phyloP scores from a whole-genome alignment of 2,329 filamentous ascomycete genomes.

The Cadophora sp. region DNA sequence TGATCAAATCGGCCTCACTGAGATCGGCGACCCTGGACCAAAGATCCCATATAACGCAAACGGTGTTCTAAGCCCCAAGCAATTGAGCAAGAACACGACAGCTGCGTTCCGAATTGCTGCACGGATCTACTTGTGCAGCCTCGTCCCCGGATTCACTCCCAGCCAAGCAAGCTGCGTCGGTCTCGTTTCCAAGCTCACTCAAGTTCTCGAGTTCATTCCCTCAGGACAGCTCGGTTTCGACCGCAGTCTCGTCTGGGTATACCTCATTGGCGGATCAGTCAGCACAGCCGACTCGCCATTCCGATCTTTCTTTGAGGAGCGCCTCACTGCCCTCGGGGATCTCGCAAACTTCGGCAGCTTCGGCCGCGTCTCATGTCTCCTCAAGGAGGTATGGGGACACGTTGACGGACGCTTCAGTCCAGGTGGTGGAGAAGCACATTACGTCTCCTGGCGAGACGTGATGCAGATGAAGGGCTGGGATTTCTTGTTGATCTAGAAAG shows the following conservation, averaged over 20 bases:
- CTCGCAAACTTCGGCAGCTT: conserved; percentile 83
- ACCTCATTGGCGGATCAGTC: conserved; percentile 84
- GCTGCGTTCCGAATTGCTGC: conserved; percentile 90
- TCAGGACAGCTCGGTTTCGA: conserved; percentile 84
- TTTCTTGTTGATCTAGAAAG: conserved; percentile 79
- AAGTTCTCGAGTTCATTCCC: conserved; percentile 82
- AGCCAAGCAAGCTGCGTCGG: conserved; percentile 75
- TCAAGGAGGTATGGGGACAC: conserved; percentile 81
- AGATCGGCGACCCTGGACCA: conserved; percentile 64
- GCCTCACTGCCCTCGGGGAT: conserved; percentile 77
- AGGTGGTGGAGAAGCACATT: conserved; percentile 56
- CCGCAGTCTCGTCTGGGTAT: conserved; percentile 90
- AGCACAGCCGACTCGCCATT: conserved; percentile 77
- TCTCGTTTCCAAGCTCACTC: conserved; percentile 79
- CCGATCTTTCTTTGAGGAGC: conserved; percentile 78
- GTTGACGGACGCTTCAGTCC: conserved; percentile 63
- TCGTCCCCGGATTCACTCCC: conserved; percentile 87
- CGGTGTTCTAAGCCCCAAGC: conserved; percentile 79
- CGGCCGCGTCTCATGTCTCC: conserved; percentile 78
- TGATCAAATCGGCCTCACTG: conserved; percentile 83
- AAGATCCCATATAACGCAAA: conserved; percentile 70
- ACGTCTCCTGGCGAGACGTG: conserved; percentile 92
- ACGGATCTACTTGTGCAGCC: conserved; percentile 94
- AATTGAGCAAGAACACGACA: conserved; percentile 88
- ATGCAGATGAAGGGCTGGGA: conserved; percentile 94